A percentile compares a stretch with the other conserved stretches of the same genome.
These are phyloP conservation scores for Alternaria tenuissima DNA, from an alignment of 2,329 filamentous ascomycete species.

Conservation along the genomic window DNA sequence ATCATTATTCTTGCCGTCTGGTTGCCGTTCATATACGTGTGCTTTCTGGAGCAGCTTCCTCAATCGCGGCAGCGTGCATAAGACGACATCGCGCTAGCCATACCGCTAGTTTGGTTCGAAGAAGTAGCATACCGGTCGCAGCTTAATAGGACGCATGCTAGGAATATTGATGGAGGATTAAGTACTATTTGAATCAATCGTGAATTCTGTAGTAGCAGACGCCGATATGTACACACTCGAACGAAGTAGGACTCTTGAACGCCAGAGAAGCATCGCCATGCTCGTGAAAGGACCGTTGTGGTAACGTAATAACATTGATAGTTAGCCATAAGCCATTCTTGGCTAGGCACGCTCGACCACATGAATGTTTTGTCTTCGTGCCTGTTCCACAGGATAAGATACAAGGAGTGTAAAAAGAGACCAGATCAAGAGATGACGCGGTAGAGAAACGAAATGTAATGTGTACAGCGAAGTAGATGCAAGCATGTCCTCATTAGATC, in stretches of 20 bases:
- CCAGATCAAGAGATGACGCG: slow-evolving; percentile 20
- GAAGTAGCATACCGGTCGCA: background rate
- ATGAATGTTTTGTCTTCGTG: slow-evolving; percentile 23
- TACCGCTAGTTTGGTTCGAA: background rate
- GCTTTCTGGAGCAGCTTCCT: background rate
- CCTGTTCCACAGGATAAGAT: slow-evolving; percentile 22
- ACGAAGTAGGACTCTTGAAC: slow-evolving; percentile 2
- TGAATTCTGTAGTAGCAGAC: background rate
- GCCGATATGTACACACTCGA: slow-evolving; percentile 6
- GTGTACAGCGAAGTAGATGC: slow-evolving; percentile 40
- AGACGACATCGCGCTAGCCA: background rate
- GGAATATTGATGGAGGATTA: background rate
- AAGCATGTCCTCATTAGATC: slow-evolving; percentile 22
- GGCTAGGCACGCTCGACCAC: slow-evolving; percentile 10
- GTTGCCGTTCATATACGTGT: background rate
- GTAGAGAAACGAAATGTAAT: slow-evolving; percentile 34
- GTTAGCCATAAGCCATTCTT: slow-evolving; percentile 10
- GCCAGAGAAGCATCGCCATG: slow-evolving; percentile 13
- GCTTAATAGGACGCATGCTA: background rate
- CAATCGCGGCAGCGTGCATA: background rate
- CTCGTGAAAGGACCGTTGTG: slow-evolving; percentile 7
- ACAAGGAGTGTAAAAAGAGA: slow-evolving; percentile 27
- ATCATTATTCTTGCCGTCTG: background rate
- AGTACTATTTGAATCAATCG: background rate
- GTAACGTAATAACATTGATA: slow-evolving; percentile 30